Percentiles rank a stretch among this genome's conserved stretches.
Conservation (phyloP, 1,284 basidiomycete species). For the Fistulinella cinereoalba region DNA sequence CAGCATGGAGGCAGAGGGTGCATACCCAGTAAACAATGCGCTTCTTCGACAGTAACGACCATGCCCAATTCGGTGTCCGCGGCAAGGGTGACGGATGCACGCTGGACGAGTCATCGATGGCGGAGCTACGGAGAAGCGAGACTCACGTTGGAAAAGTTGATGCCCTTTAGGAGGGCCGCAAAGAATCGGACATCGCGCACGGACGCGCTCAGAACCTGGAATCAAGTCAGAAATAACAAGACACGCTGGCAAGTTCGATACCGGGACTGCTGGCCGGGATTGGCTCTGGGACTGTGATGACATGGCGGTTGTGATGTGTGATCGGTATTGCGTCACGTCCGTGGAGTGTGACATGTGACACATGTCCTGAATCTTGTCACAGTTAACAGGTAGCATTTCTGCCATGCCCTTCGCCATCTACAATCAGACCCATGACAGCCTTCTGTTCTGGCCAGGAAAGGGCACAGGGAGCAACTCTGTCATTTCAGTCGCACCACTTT, state of each 20-base stretch:
- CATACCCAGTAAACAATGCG: constrained; percentile 72
- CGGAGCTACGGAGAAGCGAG: constrained; percentile 3
- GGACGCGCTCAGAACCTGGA: constrained; percentile 72
- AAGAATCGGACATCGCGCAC: constrained; percentile 79
- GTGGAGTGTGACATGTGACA: background rate
- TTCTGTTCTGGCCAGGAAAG: constrained; percentile 27
- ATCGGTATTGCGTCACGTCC: background rate
- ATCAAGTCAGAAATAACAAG: background rate
- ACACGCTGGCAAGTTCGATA: constrained; percentile 7
- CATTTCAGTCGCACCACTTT: constrained; percentile 26
- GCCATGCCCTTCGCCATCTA: constrained; percentile 44
- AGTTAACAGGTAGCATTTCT: too few relatives aligned
- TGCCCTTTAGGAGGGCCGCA: constrained; percentile 69
- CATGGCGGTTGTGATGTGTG: constrained; percentile 3
- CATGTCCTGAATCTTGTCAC: too few relatives aligned
- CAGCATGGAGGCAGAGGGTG: constrained; percentile 4
- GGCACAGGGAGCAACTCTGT: constrained; percentile 7
- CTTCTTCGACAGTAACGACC: constrained; percentile 86
- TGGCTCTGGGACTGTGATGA: constrained; percentile 24
- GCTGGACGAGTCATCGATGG: constrained; percentile 40
- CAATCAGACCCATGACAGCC: constrained; percentile 43
- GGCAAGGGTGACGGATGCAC: constrained; percentile 74
- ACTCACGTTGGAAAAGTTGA: constrained; percentile 73
- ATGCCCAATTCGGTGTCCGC: constrained; percentile 70
- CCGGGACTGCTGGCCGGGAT: constrained; percentile 20